Percentiles rank a stretch among this genome's conserved stretches.
Evolutionary conservation across 108 stramenopile species (phyloP).

Genomic region (Aurantiochytrium sp.): DNA sequence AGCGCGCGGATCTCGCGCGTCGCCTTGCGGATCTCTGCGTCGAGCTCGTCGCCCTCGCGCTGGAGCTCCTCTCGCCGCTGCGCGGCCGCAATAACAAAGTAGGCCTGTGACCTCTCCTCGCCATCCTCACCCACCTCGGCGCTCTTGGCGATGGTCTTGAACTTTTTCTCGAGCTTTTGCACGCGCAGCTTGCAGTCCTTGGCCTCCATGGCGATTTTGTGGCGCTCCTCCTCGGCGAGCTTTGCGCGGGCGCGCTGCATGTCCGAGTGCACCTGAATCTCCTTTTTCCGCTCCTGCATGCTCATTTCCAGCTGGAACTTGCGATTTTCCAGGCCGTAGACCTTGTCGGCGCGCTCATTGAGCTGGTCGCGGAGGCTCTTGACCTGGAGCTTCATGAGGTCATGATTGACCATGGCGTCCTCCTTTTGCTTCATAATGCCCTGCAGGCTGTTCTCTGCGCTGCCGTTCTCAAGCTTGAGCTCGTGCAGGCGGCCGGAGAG

Average conservation of each 20-base stretch:
- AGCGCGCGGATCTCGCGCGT: slow-evolving; percentile 63
- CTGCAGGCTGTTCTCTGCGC: slow-evolving; percentile 59
- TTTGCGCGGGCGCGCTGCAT: slow-evolving; percentile 61
- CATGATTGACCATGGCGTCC: slow-evolving; percentile 68
- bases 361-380: slow-evolving; percentile 63
- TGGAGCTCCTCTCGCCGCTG: slow-evolving; percentile 79
- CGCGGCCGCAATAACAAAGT: slow-evolving; percentile 72
- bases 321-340: slow-evolving; percentile 67
- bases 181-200: slow-evolving; percentile 55
- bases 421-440: slow-evolving; percentile 47
- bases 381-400: slow-evolving; percentile 70
- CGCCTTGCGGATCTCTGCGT: slow-evolving; percentile 61
- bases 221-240: slow-evolving; percentile 68
- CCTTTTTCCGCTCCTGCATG: slow-evolving; percentile 65
- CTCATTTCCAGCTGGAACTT: slow-evolving; percentile 58
- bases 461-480: slow-evolving; percentile 61
- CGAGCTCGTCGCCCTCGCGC: slow-evolving; percentile 72
- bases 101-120: slow-evolving; percentile 61
- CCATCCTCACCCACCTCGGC: slow-evolving; percentile 48
- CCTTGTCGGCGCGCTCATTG: slow-evolving; percentile 57
- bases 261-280: slow-evolving; percentile 57
- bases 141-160: slow-evolving; percentile 48
- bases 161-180: slow-evolving; percentile 67
- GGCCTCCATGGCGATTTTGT: slow-evolving; percentile 66
- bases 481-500: slow-evolving; percentile 51